Conservation (phyloP, 2,329 filamentous ascomycete species). For the Fusarium euwallaceae region DNA sequence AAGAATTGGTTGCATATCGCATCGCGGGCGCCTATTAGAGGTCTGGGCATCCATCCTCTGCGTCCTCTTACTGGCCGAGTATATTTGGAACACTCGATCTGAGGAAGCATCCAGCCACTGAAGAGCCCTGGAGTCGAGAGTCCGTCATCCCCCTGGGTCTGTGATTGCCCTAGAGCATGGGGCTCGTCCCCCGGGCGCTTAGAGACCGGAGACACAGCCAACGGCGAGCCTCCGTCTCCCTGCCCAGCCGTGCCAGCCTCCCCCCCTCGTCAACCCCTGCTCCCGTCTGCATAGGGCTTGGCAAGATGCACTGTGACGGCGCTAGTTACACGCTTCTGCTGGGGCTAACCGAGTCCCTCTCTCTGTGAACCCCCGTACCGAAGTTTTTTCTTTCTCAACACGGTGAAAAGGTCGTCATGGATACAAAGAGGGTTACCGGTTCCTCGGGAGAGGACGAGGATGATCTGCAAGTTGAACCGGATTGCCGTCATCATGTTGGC, state of each 20-base stretch:
- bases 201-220: slow-evolving; percentile 35
- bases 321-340: slow-evolving; percentile 32
- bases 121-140: slow-evolving; percentile 18
- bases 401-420: neutral
- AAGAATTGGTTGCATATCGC: slow-evolving; percentile 25
- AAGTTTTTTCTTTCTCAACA: neutral
- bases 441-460: neutral
- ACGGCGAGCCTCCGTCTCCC: slow-evolving; percentile 26
- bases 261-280: slow-evolving; percentile 6
- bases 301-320: slow-evolving; percentile 46
- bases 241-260: slow-evolving; percentile 21
- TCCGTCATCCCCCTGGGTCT: slow-evolving; percentile 2
- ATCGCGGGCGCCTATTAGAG: slow-evolving; percentile 45
- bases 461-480: neutral
- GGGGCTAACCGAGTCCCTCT: neutral
- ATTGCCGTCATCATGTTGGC: neutral
- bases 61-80: slow-evolving; percentile 44
- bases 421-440: neutral
- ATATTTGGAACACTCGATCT: slow-evolving; percentile 45
- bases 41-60: slow-evolving; percentile 25
- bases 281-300: slow-evolving; percentile 9
- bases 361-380: slow-evolving; percentile 18
- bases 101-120: slow-evolving; percentile 29
- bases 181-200: slow-evolving; percentile 40
- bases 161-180: slow-evolving; percentile 18